Base-by-base conservation (phyloP, 371 early-diverging fungal genomes). In the Mucor indicus region DNA sequence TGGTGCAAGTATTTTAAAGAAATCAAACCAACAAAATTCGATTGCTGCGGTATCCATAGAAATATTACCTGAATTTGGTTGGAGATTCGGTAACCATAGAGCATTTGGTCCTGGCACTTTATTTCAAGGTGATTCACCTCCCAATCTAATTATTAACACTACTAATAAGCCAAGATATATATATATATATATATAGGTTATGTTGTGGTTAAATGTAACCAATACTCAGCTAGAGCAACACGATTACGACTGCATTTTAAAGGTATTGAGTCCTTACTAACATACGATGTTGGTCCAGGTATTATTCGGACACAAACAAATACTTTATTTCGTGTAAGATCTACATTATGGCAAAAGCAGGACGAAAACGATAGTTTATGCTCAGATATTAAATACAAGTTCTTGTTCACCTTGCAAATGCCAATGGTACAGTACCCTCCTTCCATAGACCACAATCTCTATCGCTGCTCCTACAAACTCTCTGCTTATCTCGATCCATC, bases 51-150 rank as follows among this genome's bases (percentile, higher is more conserved):
- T 67, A 5, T 46, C 53, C 39, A 62, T 72, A 27, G 60, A 64
- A 29, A 50, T 72, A 3, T 41, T 62, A 42, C 72, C 68, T 25
- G 72, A 72, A 57, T 72, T 72, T 43, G 72, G 72, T 24, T 72
- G 60, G 55, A 50, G 53, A 17, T 24, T 56, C 27, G 54, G 65
- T 38, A 53, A 61, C 38, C 49, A 67, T 33, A 57, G 62, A 31
- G 68, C 65, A 4, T 72, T 48, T 53, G 68, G 68, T 8, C 72
- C 72, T 38, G 72, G 72, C 27, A 64, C 68, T 20, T 62, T 67
- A 3, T 72, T 72, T 20, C 65, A 72, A 67, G 72, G 72, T 71
- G 30, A 19, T 30, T 33, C 35, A 4, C 15, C 16, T 9, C 8
- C 4, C 16, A 31, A 4, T 4, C 17, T 29, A 38, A 21, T 17